Conservation (phyloP, 257 asterid species). For the Jasminum sambac region DNA sequence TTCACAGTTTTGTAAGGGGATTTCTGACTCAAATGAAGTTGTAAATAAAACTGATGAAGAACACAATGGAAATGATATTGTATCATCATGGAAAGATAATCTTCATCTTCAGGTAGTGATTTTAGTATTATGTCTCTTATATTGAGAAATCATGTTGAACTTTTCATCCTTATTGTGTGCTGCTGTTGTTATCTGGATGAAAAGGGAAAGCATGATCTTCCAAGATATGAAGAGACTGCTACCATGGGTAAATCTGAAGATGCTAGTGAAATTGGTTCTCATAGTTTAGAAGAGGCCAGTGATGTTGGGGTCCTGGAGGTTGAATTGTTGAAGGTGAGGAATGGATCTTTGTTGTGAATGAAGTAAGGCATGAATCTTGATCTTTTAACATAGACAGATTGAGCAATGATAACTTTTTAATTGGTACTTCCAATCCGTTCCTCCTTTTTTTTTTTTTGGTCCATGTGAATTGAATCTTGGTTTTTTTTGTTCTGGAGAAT, state of each 20-base stretch:
- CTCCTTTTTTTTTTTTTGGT: background rate
- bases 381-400: constrained; percentile 6
- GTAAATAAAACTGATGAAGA: constrained; percentile 26
- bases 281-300: constrained; percentile 17
- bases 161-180: constrained; percentile 1
- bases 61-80: constrained; percentile 24
- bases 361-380: background rate
- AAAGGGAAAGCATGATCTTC: constrained; percentile 20
- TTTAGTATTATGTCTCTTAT: background rate
- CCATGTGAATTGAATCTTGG: background rate
- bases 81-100: constrained; percentile 16
- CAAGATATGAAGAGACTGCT: constrained; percentile 29
- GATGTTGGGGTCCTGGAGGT: constrained; percentile 5
- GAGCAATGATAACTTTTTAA: background rate
- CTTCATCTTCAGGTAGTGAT: constrained; percentile 22
- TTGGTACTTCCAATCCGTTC: background rate
- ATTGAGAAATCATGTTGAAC: constrained; percentile 10
- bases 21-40: constrained; percentile 24
- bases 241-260: constrained; percentile 20
- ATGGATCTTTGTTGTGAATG: background rate
- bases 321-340: constrained; percentile 24
- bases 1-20: constrained; percentile 23
- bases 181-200: constrained; percentile 5
- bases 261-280: constrained; percentile 26
- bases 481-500: constrained; percentile 20